Base-by-base conservation (phyloP, 176 grass and related monocot genomes). In the Aegilops bicornis region DNA sequence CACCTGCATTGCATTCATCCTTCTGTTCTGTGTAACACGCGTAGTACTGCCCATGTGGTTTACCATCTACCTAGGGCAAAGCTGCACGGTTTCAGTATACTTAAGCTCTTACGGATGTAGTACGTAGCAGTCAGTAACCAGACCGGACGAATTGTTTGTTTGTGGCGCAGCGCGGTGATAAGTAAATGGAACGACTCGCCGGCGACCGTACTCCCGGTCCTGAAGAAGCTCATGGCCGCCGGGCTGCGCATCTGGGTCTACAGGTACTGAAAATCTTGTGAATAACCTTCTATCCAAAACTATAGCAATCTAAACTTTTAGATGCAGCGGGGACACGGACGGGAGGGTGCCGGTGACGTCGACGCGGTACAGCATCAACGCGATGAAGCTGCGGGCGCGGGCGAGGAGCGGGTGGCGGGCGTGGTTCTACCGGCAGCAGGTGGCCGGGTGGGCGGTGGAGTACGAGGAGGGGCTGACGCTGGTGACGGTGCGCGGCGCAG, bases 131-230 rank as follows among this genome's bases (percentile, higher is more conserved):
- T 43, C 42, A 43, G 42, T 43, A 43, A 43, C 3, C 3, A 43
- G 3, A 43, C 3, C 2, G 42, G 14, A 27, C 1, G 4, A 11
- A 7, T 47, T 23, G 33, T 45, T 9, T 81, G 17, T 27, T 48
- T 60, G 27, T 77, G 37, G 23, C 86, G 68, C 93, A 98, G 96
- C 27, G 82, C 93, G 63, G 86, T 95, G 2, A 98, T 98, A 40
- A 62, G 73, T 2, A 98, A 89, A 45, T 98, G 96, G 96, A 94
- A 91, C 72, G 96, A 98, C 87, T 98, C 96, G 47, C 93, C 96
- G 62, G 25, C 93, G 7, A 98, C 84, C 9, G 5, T 98, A 1
- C 93, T 98, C 48, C 91, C 96, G 13, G 58, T 89, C 79, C 84
- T 98, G 29, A 91, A 78, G 89, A 98, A 95, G 90, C 91, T 98